phyloP scores from a whole-genome alignment of 805 yeast genomes.

The Lipomyces japonicus region DNA sequence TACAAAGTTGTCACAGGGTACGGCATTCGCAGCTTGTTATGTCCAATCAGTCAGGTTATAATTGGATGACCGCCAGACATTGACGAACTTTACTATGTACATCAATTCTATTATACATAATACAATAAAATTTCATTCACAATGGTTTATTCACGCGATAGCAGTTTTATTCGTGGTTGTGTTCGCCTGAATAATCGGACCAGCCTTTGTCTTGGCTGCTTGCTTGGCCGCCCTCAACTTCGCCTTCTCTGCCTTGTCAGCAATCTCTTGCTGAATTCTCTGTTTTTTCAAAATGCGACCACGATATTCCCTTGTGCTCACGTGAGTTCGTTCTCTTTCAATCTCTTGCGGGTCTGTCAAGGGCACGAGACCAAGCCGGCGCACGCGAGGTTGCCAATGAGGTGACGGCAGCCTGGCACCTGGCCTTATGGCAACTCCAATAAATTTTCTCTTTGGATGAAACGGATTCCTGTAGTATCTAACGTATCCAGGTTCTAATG shows the following conservation, averaged over 20 bases:
- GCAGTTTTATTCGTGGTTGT: no score
- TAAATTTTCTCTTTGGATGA: constrained; percentile 86
- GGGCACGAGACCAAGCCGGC: constrained; percentile 74
- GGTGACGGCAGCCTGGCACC: constrained; percentile 73
- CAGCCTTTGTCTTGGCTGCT: background rate
- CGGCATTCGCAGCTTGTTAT: no score
- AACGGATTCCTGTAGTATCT: constrained; percentile 91
- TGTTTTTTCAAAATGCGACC: constrained; percentile 19
- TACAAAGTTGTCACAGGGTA: no score
- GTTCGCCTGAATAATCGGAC: no score
- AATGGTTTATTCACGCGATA: no score
- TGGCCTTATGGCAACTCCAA: constrained; percentile 74
- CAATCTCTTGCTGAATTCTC: constrained; percentile 5
- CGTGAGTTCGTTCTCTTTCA: constrained; percentile 53
- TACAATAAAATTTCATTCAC: no score
- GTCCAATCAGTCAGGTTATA: no score
- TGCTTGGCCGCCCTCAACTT: background rate
- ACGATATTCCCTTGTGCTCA: constrained; percentile 62
- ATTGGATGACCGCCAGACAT: no score
- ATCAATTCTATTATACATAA: no score
- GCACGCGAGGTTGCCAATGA: constrained; percentile 81
- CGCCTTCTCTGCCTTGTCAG: constrained; percentile 1
- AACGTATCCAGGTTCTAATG: constrained; percentile 89
- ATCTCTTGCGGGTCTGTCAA: constrained; percentile 52
- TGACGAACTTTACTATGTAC: no score